Evolutionary conservation across 495 filamentous ascomycete genomes (phyloP).

Genomic region (Aspergillus conjunctus): DNA sequence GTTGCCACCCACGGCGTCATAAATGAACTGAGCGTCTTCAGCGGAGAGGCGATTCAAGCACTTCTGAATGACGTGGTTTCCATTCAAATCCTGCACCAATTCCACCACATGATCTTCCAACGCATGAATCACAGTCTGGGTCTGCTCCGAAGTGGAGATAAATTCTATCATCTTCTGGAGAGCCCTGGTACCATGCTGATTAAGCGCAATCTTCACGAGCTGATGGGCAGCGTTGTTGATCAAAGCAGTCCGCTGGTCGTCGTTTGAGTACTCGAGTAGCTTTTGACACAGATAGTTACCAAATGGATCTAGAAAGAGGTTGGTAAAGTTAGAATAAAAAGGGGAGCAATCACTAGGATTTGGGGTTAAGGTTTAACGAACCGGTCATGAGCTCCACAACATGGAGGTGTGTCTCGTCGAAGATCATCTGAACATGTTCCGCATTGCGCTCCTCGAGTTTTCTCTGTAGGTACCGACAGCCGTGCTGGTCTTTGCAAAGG

Average conservation of each 20-base stretch:
- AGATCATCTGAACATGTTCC: slow-evolving; percentile 87
- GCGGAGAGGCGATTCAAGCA: slow-evolving; percentile 89
- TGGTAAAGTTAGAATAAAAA: not conserved
- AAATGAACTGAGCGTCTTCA: slow-evolving; percentile 90
- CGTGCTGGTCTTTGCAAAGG: slow-evolving; percentile 96
- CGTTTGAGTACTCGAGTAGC: slow-evolving; percentile 86
- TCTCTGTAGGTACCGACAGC: slow-evolving; percentile 92
- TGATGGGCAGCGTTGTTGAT: slow-evolving; percentile 84
- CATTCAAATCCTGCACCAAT: slow-evolving; percentile 94
- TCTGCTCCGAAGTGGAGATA: slow-evolving; percentile 76
- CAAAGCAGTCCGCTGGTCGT: slow-evolving; percentile 90
- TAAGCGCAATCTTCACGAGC: slow-evolving; percentile 88
- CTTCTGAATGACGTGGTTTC: slow-evolving; percentile 98
- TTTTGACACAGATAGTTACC: slow-evolving; percentile 99
- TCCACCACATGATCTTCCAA: slow-evolving; percentile 80
- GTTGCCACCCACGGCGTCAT: slow-evolving; percentile 82
- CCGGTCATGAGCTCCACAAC: slow-evolving; percentile 95
- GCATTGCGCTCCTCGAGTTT: slow-evolving; percentile 89
- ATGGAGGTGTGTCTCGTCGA: slow-evolving; percentile 84
- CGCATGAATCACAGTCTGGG: slow-evolving; percentile 78
- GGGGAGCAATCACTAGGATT: not conserved
- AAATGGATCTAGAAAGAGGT: slow-evolving; percentile 69
- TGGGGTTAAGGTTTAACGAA: slow-evolving; percentile 34
- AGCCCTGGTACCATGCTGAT: slow-evolving; percentile 94
- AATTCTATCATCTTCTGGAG: slow-evolving; percentile 99